phyloP scores from a whole-genome alignment of 352 stramenopile species.

The Globisporangium splendens region DNA sequence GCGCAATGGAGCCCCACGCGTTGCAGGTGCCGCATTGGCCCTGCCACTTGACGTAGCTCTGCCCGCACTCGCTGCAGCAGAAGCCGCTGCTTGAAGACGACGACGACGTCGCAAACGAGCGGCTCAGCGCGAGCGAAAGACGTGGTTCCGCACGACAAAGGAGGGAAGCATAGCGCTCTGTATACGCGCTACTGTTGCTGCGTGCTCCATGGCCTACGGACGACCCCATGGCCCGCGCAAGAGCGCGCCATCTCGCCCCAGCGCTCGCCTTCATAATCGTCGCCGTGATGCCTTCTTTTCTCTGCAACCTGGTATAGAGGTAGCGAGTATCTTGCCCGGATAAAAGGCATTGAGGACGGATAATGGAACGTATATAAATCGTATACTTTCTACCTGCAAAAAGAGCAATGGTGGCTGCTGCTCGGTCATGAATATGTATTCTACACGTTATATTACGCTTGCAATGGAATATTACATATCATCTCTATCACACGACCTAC shows the following conservation, averaged over 20 bases:
- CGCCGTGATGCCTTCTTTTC: too few species aligned
- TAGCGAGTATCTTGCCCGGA: too few species aligned
- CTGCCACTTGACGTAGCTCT: constrained; percentile 79
- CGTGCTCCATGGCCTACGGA: too few species aligned
- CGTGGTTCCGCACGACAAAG: background rate
- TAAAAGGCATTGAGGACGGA: background rate
- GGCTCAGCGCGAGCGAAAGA: background rate
- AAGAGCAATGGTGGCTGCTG: background rate
- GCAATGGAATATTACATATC: too few species aligned
- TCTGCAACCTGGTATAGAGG: too few species aligned
- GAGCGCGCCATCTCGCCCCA: background rate
- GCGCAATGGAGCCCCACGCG: constrained; percentile 88
- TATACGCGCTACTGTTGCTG: background rate
- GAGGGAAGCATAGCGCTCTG: background rate
- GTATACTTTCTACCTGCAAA: background rate
- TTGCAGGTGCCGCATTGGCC: constrained; percentile 85
- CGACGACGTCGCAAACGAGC: constrained; percentile 19
- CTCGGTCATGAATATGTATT: background rate
- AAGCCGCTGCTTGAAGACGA: constrained; percentile 22
- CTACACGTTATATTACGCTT: background rate
- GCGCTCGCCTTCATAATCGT: background rate
- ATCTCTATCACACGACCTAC: too few species aligned
- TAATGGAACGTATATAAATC: background rate
- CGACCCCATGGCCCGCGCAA: background rate
- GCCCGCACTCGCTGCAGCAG: constrained; percentile 52